Percentiles rank a stretch among this genome's conserved stretches.
phyloP scores from a whole-genome alignment of 345 rosid species.

The Murraya paniculata region DNA sequence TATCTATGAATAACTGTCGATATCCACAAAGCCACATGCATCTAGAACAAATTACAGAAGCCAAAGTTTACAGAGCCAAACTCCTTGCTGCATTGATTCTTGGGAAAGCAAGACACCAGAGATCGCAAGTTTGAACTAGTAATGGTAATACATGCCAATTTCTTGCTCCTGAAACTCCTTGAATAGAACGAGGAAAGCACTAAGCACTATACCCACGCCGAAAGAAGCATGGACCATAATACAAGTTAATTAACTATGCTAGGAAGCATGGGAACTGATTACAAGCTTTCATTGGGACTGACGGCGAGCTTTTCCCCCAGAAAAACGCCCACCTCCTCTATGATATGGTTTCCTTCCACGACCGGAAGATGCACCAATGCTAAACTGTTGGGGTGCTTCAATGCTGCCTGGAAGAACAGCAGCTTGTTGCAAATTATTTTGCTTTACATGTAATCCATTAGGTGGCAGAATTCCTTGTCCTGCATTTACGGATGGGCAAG shows the following conservation, averaged over 20 bases:
- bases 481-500: conserved; percentile 19
- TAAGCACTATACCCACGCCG: neutral
- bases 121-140: no score
- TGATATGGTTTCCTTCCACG: conserved; percentile 42
- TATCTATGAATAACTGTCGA: no score
- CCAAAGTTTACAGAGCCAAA: neutral
- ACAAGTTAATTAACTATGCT: neutral
- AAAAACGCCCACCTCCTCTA: conserved; percentile 41
- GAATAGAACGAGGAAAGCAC: no score
- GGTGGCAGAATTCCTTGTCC: conserved; percentile 24
- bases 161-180: neutral
- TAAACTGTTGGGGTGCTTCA: conserved; percentile 41
- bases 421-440: conserved; percentile 24
- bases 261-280: neutral
- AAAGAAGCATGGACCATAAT: neutral
- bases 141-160: no score
- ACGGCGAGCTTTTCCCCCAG: conserved; percentile 41
- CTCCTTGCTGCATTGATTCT: neutral
- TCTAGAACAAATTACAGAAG: neutral
- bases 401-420: conserved; percentile 9
- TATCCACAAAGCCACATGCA: no score
- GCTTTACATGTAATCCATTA: conserved; percentile 13
- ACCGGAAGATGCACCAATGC: conserved; percentile 32
- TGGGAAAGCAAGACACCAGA: neutral
- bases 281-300: conserved; percentile 17